Percentiles rank a stretch among this genome's conserved stretches.
phyloP scores from a whole-genome alignment of 2,329 filamentous ascomycete genomes.

The Thelonectria rubi region DNA sequence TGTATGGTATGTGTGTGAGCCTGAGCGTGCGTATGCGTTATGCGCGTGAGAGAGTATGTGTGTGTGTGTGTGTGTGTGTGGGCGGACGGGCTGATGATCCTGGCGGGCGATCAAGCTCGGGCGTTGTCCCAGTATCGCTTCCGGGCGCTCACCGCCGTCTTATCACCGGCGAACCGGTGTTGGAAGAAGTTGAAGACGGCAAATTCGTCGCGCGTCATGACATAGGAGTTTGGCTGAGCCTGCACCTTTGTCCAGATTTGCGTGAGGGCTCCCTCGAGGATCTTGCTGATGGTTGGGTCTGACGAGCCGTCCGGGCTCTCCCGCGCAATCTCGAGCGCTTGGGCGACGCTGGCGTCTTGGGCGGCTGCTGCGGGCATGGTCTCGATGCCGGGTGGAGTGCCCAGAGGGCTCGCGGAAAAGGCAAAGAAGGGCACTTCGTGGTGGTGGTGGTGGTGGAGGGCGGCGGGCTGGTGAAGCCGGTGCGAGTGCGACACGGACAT shows the following conservation, averaged over 20 bases:
- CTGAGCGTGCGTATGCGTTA: too few relatives aligned
- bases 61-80: not conserved
- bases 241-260: conserved; percentile 75
- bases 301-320: conserved; percentile 73
- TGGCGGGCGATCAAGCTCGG: conserved; percentile 44
- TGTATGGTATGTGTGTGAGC: too few relatives aligned
- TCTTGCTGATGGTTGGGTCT: conserved; percentile 68
- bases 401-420: conserved; percentile 26
- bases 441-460: conserved; percentile 29
- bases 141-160: conserved; percentile 57
- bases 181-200: conserved; percentile 88
- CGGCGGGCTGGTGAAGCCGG: conserved; percentile 9
- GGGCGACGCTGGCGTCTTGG: conserved; percentile 60
- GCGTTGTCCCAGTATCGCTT: conserved; percentile 63
- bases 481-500: conserved; percentile 14
- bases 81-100: conserved; percentile 24
- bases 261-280: conserved; percentile 71
- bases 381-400: conserved; percentile 27
- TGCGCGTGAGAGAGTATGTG: not conserved
- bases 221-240: conserved; percentile 71
- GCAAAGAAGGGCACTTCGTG: conserved; percentile 35
- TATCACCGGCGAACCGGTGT: conserved; percentile 66
- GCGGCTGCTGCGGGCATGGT: conserved; percentile 34
- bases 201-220: conserved; percentile 82
- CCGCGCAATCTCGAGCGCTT: conserved; percentile 79